Conservation (phyloP, 768 basidiomycete genomes). For the Xerocomus brunneocitrinus region DNA sequence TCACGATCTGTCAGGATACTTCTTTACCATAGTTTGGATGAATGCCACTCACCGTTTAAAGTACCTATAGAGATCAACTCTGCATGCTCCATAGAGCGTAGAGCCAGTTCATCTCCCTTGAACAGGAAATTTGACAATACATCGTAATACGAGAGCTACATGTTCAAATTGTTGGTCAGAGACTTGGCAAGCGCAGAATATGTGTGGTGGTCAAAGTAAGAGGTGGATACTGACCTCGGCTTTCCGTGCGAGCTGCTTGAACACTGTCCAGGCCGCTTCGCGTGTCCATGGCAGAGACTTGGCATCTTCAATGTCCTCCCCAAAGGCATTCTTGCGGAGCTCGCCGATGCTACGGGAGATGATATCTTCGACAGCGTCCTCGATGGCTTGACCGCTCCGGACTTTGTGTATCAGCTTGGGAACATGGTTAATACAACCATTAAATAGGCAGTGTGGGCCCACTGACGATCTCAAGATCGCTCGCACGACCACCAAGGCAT, state of each 20-base stretch:
- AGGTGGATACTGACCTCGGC: conserved; percentile 45
- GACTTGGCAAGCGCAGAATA: conserved; percentile 10
- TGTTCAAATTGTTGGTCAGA: background rate
- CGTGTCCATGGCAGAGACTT: conserved; percentile 79
- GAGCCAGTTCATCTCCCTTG: conserved; percentile 80
- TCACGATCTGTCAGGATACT: background rate
- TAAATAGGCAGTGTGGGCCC: background rate
- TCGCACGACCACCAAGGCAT: conserved; percentile 84
- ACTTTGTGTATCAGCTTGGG: conserved; percentile 81
- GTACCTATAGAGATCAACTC: conserved; percentile 83
- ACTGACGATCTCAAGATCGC: conserved; percentile 80
- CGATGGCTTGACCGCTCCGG: conserved; percentile 61
- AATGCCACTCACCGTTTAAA: conserved; percentile 50
- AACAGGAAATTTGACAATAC: conserved; percentile 80
- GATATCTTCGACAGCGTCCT: conserved; percentile 89
- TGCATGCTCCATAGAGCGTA: conserved; percentile 83
- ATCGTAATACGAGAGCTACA: conserved; percentile 76
- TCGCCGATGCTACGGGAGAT: conserved; percentile 74
- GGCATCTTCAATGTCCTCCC: conserved; percentile 86
- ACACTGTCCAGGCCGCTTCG: conserved; percentile 83
- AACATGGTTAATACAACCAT: background rate
- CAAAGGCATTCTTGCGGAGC: conserved; percentile 87
- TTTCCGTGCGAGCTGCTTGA: conserved; percentile 65
- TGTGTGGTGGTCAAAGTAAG: conserved; percentile 16
- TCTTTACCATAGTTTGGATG: background rate